phyloP scores from a whole-genome alignment of 768 basidiomycete genomes.

The Chiua virens region DNA sequence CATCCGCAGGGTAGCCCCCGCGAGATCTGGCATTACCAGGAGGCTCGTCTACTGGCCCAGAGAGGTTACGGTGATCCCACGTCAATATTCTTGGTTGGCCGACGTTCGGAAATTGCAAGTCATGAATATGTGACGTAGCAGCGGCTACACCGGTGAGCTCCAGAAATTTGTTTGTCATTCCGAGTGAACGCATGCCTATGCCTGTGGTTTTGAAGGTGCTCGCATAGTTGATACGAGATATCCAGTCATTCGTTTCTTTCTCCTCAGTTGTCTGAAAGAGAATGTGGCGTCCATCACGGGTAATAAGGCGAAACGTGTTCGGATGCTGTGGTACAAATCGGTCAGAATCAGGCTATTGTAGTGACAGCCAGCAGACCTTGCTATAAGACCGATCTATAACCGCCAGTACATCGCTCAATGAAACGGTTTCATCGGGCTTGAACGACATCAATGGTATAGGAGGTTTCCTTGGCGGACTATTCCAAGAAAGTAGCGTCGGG shows the following conservation, averaged over 20 bases:
- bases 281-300: constrained; percentile 77
- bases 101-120: constrained; percentile 45
- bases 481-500: constrained; percentile 43
- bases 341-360: constrained; percentile 2
- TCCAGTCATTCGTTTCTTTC: constrained; percentile 84
- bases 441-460: constrained; percentile 46
- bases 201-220: constrained; percentile 86
- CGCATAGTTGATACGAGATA: constrained; percentile 90
- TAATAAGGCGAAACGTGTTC: constrained; percentile 74
- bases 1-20: constrained; percentile 31
- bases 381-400: constrained; percentile 75
- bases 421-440: constrained; percentile 84
- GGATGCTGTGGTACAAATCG: constrained; percentile 40
- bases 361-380: constrained; percentile 52
- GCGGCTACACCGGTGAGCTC: constrained; percentile 83
- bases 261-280: constrained; percentile 74
- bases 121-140: constrained; percentile 79
- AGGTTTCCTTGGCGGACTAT: constrained; percentile 34
- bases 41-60: constrained; percentile 38
- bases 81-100: constrained; percentile 25
- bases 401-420: constrained; percentile 76
- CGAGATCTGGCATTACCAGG: constrained; percentile 22
- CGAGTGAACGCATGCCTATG: constrained; percentile 74
- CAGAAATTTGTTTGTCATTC: constrained; percentile 68
- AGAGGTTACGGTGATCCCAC: constrained; percentile 46